phyloP scores from a whole-genome alignment of 371 early-diverging fungal genomes.

The Mortierella sp. region DNA sequence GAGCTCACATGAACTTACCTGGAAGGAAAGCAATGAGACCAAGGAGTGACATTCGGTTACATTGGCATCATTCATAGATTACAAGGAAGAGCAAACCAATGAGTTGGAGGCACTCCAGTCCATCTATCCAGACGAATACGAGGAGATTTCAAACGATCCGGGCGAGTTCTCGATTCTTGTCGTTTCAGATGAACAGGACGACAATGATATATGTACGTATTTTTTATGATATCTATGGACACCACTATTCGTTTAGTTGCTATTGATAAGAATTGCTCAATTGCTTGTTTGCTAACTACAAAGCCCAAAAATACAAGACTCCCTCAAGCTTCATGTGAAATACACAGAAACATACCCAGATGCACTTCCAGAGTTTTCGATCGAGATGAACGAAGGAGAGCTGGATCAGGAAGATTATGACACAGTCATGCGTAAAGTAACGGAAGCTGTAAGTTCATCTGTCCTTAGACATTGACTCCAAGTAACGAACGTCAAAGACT shows the following conservation, averaged over 20 bases:
- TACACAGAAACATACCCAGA: conserved; percentile 93
- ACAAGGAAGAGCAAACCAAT: conserved; percentile 82
- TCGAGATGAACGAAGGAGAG: conserved; percentile 67
- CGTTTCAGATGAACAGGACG: conserved; percentile 68
- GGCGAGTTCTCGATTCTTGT: conserved; percentile 59
- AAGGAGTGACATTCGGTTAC: too few relatives aligned
- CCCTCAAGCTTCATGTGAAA: conserved; percentile 71
- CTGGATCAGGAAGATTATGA: conserved; percentile 60
- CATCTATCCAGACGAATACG: conserved; percentile 93
- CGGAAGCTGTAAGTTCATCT: conserved; percentile 58
- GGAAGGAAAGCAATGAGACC: background rate
- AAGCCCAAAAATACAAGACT: too few relatives aligned
- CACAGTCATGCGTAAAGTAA: conserved; percentile 59
- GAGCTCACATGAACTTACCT: too few relatives aligned
- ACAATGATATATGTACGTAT: conserved; percentile 62
- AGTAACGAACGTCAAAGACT: too few relatives aligned
- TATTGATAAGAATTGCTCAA: too few relatives aligned
- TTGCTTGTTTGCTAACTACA: too few relatives aligned
- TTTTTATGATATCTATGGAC: too few relatives aligned
- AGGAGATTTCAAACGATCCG: conserved; percentile 61
- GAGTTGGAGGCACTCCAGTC: conserved; percentile 93
- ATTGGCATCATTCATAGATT: too few relatives aligned
- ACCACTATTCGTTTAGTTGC: background rate
- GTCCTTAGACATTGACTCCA: too few relatives aligned
- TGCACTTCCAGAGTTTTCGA: conserved; percentile 75